phyloP scores from a whole-genome alignment of 306 rosid genomes.

The Trifolium repens region DNA sequence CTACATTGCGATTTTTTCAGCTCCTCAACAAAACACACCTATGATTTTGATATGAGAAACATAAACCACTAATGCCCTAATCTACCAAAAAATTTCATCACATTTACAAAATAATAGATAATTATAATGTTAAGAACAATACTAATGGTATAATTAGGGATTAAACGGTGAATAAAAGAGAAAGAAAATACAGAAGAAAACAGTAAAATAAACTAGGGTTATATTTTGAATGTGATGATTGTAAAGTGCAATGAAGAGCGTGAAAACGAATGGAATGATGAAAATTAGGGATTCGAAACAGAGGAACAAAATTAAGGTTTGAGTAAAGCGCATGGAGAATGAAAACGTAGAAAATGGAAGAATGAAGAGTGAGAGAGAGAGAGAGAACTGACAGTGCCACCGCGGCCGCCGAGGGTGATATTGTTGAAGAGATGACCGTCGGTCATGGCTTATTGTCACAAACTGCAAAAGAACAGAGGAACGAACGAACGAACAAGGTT shows the following conservation, averaged over 20 bases:
- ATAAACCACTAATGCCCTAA: constrained; percentile 1
- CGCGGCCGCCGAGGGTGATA: constrained; percentile 27
- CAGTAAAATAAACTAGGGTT: background rate
- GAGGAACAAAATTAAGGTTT: background rate
- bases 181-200: background rate
- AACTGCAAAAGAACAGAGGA: background rate
- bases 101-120: background rate
- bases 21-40: background rate
- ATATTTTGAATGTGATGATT: background rate
- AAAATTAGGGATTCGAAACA: background rate
- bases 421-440: constrained; percentile 35
- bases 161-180: background rate
- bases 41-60: background rate
- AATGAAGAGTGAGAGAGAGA: background rate
- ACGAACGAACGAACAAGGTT: too few species aligned
- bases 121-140: background rate
- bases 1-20: background rate
- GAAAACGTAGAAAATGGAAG: background rate
- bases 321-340: too few species aligned
- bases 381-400: constrained; percentile 12
- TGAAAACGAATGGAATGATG: background rate
- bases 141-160: constrained; percentile 41
- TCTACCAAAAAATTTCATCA: background rate
- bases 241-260: background rate
- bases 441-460: background rate